Base-by-base conservation (phyloP, 2,329 filamentous ascomycete species). In the Curvularia sp. region DNA sequence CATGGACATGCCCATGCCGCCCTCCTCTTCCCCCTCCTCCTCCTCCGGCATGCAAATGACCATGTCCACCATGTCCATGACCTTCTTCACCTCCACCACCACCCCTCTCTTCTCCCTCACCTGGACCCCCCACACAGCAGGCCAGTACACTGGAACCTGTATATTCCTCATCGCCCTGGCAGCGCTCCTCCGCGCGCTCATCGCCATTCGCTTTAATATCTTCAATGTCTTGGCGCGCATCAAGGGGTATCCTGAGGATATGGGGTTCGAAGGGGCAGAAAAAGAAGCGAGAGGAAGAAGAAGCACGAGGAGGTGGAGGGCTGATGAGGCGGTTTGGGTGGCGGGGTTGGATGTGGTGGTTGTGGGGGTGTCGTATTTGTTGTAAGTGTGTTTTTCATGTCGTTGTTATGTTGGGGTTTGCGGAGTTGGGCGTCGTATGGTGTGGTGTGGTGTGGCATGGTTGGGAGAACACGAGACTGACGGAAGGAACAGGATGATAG, bases 151-250 rank as follows among this genome's bases (percentile, higher is more conserved):
- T 0, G 93, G 87, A 48, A 95, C 92, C 8, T 96, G 93, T 80
- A 90, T 97, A 75, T 97, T 97, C 79, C 84, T 97, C 57, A 88
- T 96, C 72, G 69, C 88, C 22, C 86, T 97, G 35, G 88, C 87
- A 53, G 80, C 87, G 55, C 71, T 89, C 60, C 88, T 88, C 72
- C 89, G 93, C 47, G 77, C 82, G 13, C 81, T 96, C 6, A 77
- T 93, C 22, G 92, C 92, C 1, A 80, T 86, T 67, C 91, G 91
- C 72, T 71, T 66, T 18, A 70, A 80, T 43, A 62, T 81, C 10
- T 76, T 84, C 80, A 76, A 85, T 81, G 76, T 85, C 80, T 18
- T 70, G 26, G 59, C 33, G 18, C 12, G 18, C 5, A 43, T 38
- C 22, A 39, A 89, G 90, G 65, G 91, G 89, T 0, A 38, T 38